Evolutionary conservation across 2,329 filamentous ascomycete genomes (phyloP), one percentile per base, ranked within the genome.

Genomic region (Microdochium paspali): DNA sequence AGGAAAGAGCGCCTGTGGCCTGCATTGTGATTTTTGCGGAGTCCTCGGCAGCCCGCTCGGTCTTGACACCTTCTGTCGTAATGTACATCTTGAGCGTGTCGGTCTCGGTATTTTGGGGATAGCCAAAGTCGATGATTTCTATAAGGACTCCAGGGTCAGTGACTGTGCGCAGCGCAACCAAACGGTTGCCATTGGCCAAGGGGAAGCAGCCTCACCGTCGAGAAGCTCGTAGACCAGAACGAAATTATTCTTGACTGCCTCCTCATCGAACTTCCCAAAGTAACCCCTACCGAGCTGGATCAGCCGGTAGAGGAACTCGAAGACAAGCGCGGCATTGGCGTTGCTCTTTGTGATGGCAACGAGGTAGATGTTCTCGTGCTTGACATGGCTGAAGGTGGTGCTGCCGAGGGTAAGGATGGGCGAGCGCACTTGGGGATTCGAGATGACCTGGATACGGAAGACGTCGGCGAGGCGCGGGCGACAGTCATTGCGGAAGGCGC

Each of bases 61-160:
- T 94, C 68, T 96, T 96, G 69, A 98, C 91, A 49, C 93, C 93
- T 71, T 98, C 93, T 30, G 93, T 98, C 40, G 94, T 98, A 62
- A 98, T 98, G 75, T 98, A 98, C 91, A 97, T 97, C 71, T 98
- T 98, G 58, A 98, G 75, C 15, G 93, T 97, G 66, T 98, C 93
- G 47, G 91, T 95, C 70, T 98, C 93, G 53, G 93, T 98, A 66
- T 97, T 97, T 66, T 98, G 93, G 28, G 93, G 93, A 65, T 98
- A 98, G 53, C 93, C 93, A 68, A 98, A 98, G 69, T 98, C 93
- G 64, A 98, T 82, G 61, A 98, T 96, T 71, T 98, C 93, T 93
- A 57, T 20, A 44, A 28, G 24, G 6, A 10, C 20, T 23, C 32
- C 18, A 42, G 32, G 20, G 50, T 62, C 46, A 52, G 50, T 43